Evolutionary conservation across 768 basidiomycete species (phyloP).

Genomic region (Solioccasus polychromus): DNA sequence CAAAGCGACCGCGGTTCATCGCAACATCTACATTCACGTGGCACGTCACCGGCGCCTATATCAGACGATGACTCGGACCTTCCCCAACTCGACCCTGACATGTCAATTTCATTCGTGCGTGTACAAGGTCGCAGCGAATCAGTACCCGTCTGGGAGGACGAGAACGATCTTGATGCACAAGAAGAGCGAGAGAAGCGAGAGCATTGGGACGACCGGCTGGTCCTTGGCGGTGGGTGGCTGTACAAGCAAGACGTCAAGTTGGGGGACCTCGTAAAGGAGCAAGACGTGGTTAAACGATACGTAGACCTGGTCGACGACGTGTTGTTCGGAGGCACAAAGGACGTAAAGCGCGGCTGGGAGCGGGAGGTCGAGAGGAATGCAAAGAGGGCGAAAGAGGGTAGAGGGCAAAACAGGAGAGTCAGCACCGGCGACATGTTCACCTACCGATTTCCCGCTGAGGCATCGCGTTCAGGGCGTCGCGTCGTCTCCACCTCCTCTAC

Average conservation of each 20-base stretch:
- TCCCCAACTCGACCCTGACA: conserved; percentile 49
- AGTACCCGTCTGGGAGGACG: conserved; percentile 83
- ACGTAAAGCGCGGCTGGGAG: conserved; percentile 47
- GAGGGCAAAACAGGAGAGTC: conserved; percentile 34
- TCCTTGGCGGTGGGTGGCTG: conserved; percentile 80
- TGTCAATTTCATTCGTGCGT: conserved; percentile 65
- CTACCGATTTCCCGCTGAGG: conserved; percentile 20
- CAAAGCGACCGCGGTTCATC: conserved; percentile 64
- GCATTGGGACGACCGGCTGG: conserved; percentile 78
- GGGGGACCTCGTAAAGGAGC: conserved; percentile 54
- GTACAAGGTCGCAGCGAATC: conserved; percentile 62
- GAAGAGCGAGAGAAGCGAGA: conserved; percentile 57
- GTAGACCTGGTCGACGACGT: conserved; percentile 79
- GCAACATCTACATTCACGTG: conserved; percentile 37
- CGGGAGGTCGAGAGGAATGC: conserved; percentile 43
- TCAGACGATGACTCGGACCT: conserved; percentile 37
- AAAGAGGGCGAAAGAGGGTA: conserved; percentile 41
- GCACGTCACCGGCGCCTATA: conserved; percentile 41
- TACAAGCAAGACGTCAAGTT: conserved; percentile 66
- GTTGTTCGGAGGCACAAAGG: conserved; percentile 61
- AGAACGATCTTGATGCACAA: conserved; percentile 43
- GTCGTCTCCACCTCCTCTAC: conserved; percentile 60
- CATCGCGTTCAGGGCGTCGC: conserved; percentile 36
- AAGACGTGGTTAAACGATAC: conserved; percentile 55
- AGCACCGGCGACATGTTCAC: conserved; percentile 30